Evolutionary conservation across 305 asterid genomes (phyloP), one percentile per base, ranked within the genome.

Genomic region (Rubia peregrina): DNA sequence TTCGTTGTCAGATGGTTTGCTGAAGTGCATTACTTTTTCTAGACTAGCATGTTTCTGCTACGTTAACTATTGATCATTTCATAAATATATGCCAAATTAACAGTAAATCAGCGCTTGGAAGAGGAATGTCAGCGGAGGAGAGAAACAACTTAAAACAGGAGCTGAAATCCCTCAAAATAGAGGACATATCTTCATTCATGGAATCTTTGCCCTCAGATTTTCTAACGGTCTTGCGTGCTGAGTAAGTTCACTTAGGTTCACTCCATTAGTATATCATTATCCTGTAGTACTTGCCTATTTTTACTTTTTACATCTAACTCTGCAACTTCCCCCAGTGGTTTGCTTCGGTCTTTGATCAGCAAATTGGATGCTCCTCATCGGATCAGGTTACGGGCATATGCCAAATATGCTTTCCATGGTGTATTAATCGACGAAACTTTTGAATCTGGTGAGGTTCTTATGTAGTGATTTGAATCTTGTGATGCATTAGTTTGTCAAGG

Each of bases 121-220:
- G 84, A 77, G 91, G 88, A 69, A 86, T 90, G 96, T 82, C 95
- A 10, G 75, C 72, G 65, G 95, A 88, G 80, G 97, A 88, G 86
- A 88, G 74, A 72, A 81, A 73, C 56, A 62, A 72, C 84, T 74
- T 93, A 44, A 87, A 76, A 85, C 85, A 85, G 84, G 96, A 91
- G 41, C 19, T 89, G 74, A 89, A 86, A 83, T 83, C 87, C 73
- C 80, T 93, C 26, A 85, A 82, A 75, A 79, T 89, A 90, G 98
- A 87, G 83, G 97, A 93, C 72, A 73, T 93, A 81, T 93, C 96
- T 62, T 86, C 93, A 24, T 89, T 93, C 77, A 91, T 93, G 97
- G 96, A 89, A 74, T 88, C 96, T 59, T 82, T 93, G 78, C 92
- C 98, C 55, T 80, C 90, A 0, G 95, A 93, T 70, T 91, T 93